Evolutionary conservation across 495 filamentous ascomycete species (phyloP).

Genomic region (Niebla homalea): DNA sequence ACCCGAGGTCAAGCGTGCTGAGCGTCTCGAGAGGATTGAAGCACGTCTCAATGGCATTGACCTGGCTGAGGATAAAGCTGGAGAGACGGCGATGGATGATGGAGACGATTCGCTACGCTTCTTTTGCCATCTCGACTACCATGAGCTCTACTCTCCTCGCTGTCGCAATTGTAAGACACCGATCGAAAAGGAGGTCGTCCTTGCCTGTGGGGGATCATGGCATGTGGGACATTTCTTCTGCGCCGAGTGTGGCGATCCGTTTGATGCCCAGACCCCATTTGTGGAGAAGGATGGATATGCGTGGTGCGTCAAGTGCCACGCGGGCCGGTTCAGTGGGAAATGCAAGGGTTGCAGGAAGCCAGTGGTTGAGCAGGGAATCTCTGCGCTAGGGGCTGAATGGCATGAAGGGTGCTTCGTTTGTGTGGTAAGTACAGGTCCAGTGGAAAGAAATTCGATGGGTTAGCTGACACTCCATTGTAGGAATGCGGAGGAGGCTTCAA

Average conservation of each 20-base stretch:
- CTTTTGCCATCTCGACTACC: constrained; percentile 97
- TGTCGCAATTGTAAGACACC: constrained; percentile 96
- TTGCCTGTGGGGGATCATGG: constrained; percentile 89
- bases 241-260: constrained; percentile 95
- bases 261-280: constrained; percentile 67
- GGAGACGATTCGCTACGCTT: constrained; percentile 61
- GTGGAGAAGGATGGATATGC: constrained; percentile 99
- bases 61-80: constrained; percentile 38
- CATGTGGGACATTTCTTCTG: constrained; percentile 99
- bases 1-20: constrained; percentile 52
- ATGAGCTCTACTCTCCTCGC: constrained; percentile 82
- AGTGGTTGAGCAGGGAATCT: constrained; percentile 74
- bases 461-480: constrained; percentile 20
- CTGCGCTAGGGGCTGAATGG: constrained; percentile 85
- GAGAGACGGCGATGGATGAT: constrained; percentile 50
- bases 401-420: constrained; percentile 87
- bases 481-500: constrained; percentile 49
- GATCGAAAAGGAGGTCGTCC: constrained; percentile 91
- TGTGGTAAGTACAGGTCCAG: constrained; percentile 26
- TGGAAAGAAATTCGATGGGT: not conserved
- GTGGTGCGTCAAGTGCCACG: constrained; percentile 91
- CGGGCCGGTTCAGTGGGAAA: constrained; percentile 74
- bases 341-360: constrained; percentile 75
- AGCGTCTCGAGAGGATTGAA: constrained; percentile 56
- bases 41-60: constrained; percentile 44